A percentile compares a stretch with the other conserved stretches of the same genome.
phyloP scores from a whole-genome alignment of 2,329 filamentous ascomycete genomes.

The Leptosphaerulina australis region DNA sequence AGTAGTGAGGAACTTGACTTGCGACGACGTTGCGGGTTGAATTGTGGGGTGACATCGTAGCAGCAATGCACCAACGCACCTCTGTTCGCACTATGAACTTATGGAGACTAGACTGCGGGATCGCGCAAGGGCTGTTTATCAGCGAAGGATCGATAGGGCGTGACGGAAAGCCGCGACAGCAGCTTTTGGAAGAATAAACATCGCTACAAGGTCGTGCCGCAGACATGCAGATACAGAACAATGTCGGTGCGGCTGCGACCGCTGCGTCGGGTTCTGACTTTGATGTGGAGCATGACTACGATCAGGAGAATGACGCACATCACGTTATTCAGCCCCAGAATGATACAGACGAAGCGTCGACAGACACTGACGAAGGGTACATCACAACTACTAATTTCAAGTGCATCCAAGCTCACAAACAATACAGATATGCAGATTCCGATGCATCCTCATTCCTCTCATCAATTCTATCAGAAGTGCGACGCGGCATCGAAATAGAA shows the following conservation, averaged over 20 bases:
- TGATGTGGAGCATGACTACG: slow-evolving; percentile 27
- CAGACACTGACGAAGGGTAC: slow-evolving; percentile 30
- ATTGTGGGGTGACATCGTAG: slow-evolving; percentile 1
- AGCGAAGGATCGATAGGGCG: slow-evolving; percentile 8
- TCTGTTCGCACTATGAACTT: too few relatives aligned
- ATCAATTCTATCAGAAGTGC: slow-evolving; percentile 29
- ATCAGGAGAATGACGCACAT: slow-evolving; percentile 29
- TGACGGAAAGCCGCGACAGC: neutral
- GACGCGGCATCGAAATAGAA: slow-evolving; percentile 29
- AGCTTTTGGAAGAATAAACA: neutral
- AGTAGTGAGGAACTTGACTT: neutral
- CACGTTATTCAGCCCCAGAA: slow-evolving; percentile 24
- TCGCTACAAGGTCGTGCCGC: neutral
- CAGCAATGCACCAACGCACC: too few relatives aligned
- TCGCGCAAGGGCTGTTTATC: neutral
- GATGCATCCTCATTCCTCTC: slow-evolving; percentile 32
- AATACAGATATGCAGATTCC: slow-evolving; percentile 27
- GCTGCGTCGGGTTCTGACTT: slow-evolving; percentile 18
- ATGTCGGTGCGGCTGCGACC: neutral
- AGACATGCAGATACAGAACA: neutral
- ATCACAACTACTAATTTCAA: neutral
- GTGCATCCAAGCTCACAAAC: slow-evolving; percentile 3
- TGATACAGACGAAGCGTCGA: slow-evolving; percentile 27
- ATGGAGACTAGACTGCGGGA: neutral
- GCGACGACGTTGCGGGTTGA: slow-evolving; percentile 1